phyloP scores from a whole-genome alignment of 257 asterid species.

The Mitragyna speciosa region DNA sequence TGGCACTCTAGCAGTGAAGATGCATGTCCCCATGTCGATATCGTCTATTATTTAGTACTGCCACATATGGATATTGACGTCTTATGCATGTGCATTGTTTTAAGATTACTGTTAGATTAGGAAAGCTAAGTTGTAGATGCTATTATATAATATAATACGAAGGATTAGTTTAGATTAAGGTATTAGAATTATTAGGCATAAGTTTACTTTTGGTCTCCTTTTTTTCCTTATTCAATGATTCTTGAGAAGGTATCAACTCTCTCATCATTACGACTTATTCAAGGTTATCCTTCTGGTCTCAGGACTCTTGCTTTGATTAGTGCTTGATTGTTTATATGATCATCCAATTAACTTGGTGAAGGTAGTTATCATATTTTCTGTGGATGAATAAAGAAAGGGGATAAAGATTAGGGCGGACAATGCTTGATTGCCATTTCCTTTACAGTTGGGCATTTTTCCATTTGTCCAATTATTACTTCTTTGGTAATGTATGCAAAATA shows the following conservation, averaged over 20 bases:
- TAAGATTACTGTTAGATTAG: neutral
- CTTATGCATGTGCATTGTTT: constrained; percentile 2
- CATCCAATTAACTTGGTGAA: neutral
- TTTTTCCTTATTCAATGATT: neutral
- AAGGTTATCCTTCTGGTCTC: constrained; percentile 4
- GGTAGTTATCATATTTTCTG: neutral
- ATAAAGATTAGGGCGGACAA: neutral
- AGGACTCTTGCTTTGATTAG: neutral
- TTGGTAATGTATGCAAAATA: neutral
- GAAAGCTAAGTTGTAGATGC: neutral
- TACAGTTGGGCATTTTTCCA: neutral
- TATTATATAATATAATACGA: neutral
- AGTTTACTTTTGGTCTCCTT: neutral
- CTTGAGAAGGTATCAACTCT: neutral
- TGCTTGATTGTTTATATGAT: neutral
- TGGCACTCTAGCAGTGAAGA: neutral
- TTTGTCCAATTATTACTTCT: neutral
- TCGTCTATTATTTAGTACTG: neutral
- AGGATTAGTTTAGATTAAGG: no score
- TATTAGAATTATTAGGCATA: no score
- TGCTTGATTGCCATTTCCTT: neutral
- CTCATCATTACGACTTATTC: neutral
- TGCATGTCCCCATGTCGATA: neutral
- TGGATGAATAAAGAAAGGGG: neutral
- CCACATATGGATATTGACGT: neutral